Evolutionary conservation across 139 green algal species (phyloP).

Genomic region (Asterochloris erici): DNA sequence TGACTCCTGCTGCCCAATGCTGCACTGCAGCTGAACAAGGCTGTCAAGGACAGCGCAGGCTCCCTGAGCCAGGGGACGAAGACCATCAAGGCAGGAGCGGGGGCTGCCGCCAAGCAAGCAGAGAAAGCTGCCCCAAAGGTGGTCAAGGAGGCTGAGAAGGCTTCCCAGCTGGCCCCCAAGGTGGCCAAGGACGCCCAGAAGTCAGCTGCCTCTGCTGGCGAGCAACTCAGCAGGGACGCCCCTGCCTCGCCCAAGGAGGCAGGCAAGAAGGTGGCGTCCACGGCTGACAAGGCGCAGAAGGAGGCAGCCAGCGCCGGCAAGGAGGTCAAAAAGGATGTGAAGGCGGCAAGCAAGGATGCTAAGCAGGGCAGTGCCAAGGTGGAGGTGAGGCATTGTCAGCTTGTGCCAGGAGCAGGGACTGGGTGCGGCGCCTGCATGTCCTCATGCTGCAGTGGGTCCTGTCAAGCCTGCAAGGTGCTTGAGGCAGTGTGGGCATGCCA

Average conservation of each 20-base stretch:
- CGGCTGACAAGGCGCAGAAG: constrained; percentile 7
- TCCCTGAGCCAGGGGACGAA: not conserved
- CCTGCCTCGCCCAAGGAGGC: not conserved
- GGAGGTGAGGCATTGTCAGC: not conserved
- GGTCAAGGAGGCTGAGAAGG: not conserved
- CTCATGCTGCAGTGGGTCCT: too few relatives aligned
- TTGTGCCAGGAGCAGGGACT: not conserved
- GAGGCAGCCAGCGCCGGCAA: not conserved
- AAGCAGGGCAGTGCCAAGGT: not conserved
- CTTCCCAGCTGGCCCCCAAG: not conserved
- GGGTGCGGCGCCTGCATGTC: too few relatives aligned
- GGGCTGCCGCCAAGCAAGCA: not conserved
- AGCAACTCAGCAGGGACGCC: constrained; percentile 7
- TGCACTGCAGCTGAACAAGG: too few relatives aligned
- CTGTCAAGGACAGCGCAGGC: not conserved
- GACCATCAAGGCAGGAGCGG: not conserved
- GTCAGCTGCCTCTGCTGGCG: not conserved
- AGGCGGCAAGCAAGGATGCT: not conserved
- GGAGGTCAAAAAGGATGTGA: constrained; percentile 6
- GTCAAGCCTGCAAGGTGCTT: too few relatives aligned
- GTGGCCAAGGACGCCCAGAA: not conserved
- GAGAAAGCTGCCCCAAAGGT: not conserved
- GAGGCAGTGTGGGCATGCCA: too few relatives aligned
- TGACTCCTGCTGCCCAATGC: too few relatives aligned
- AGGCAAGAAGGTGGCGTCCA: not conserved